Evolutionary conservation across 2,329 filamentous ascomycete species (phyloP).

Genomic region (Ophiostoma perfectum): DNA sequence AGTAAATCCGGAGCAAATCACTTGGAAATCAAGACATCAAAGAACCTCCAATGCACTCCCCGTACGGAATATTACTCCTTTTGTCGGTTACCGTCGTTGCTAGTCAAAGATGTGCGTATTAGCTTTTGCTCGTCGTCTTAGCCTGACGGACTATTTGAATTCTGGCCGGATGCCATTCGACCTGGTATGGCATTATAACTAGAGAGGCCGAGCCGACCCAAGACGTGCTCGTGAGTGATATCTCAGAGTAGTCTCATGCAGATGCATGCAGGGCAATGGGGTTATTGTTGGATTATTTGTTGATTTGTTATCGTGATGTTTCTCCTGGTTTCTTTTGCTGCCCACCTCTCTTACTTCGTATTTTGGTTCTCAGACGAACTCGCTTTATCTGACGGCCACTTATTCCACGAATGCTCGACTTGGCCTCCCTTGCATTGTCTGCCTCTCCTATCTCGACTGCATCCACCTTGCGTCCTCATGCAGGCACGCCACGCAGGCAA

Average conservation of each 20-base stretch:
- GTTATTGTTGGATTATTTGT: background rate
- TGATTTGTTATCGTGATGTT: background rate
- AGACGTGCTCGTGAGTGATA: background rate
- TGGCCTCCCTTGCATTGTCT: background rate
- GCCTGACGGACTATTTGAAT: too few species aligned
- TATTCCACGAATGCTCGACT: background rate
- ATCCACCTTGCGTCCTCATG: slow-evolving; percentile 7
- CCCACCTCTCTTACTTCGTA: background rate
- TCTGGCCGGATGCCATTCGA: background rate
- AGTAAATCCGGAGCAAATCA: background rate
- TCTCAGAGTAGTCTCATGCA: background rate
- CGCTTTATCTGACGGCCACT: background rate
- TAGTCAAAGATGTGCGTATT: background rate
- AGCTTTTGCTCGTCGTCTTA: background rate
- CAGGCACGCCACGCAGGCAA: slow-evolving; percentile 4
- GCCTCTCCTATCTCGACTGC: background rate
- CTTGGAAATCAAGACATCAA: background rate
- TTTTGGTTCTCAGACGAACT: background rate
- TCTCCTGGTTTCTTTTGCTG: background rate
- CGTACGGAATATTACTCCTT: background rate
- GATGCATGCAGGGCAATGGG: background rate
- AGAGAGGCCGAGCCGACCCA: background rate
- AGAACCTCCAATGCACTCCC: background rate
- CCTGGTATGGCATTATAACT: background rate
- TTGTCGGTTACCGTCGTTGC: background rate